phyloP scores from a whole-genome alignment of 305 asterid species.

The Andrographis paniculata region DNA sequence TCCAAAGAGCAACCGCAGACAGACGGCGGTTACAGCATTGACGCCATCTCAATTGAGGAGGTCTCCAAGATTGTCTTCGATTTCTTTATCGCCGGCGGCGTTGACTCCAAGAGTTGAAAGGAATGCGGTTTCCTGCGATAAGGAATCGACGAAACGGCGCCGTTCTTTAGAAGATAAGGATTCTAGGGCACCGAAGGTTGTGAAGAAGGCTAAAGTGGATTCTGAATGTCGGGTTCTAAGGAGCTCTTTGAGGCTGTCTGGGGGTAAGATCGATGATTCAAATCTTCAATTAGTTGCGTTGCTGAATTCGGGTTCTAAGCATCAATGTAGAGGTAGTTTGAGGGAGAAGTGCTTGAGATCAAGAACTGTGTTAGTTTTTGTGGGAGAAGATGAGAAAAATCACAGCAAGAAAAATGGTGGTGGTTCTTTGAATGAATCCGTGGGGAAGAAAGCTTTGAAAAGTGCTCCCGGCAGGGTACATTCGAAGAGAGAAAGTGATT shows the following conservation, averaged over 20 bases:
- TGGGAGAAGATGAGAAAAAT: conserved; percentile 13
- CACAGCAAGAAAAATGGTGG: conserved; percentile 9
- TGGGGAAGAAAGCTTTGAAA: conserved; percentile 6
- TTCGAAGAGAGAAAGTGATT: not conserved
- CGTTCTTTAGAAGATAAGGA: conserved; percentile 17
- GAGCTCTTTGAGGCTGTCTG: conserved; percentile 23
- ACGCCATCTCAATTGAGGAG: conserved; percentile 14
- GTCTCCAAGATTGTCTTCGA: conserved; percentile 17
- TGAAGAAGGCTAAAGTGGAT: conserved; percentile 17
- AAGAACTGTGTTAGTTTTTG: conserved; percentile 22
- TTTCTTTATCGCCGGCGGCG: conserved; percentile 17
- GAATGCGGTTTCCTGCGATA: conserved; percentile 11
- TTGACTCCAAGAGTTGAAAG: conserved; percentile 18
- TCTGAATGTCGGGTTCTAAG: conserved; percentile 3
- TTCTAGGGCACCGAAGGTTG: conserved; percentile 16
- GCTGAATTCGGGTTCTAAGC: conserved; percentile 19
- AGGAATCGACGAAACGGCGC: conserved; percentile 23
- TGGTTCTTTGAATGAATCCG: conserved; percentile 5
- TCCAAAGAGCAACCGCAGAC: conserved; percentile 1
- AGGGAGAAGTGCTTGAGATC: conserved; percentile 28
- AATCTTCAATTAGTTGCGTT: conserved; percentile 18
- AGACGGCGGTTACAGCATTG: conserved; percentile 18
- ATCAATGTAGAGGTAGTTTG: conserved; percentile 15
- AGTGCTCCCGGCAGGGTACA: not conserved
- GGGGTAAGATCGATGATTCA: conserved; percentile 20